Evolutionary conservation across 352 stramenopile species (phyloP), one percentile per base, ranked within the genome.

Genomic region (Ochromonadaceae sp.): DNA sequence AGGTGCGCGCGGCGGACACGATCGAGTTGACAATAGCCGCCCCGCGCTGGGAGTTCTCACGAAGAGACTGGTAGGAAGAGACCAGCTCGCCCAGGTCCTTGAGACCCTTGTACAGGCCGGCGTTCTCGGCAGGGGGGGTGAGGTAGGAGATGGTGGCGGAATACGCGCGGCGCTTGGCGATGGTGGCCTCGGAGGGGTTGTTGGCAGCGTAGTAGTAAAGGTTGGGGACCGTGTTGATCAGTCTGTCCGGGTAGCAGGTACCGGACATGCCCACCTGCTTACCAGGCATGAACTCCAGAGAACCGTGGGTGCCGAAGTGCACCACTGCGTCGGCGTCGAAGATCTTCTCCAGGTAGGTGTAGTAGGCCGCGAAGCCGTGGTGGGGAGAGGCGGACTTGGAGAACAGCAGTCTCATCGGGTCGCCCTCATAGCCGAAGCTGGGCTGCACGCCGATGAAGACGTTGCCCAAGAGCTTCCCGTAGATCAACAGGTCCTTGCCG

Each of bases 231-330:
- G 76, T 81, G 73, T 83, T 85, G 74, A 87, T 87, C 4, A 90
- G 69, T 63, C 82, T 72, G 69, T 90, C 82, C 32, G 82, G 82
- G 73, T 90, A 90, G 75, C 82, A 90, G 30, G 76, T 83, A 57
- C 81, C 82, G 53, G 76, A 84, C 82, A 90, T 90, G 71, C 82
- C 82, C 30, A 90, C 82, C 65, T 90, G 82, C 72, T 90, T 90
- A 73, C 82, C 82, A 68, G 82, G 82, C 80, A 88, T 88, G 73
- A 90, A 90, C 67, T 88, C 82, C 22, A 88, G 70, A 67, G 71
- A 82, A 65, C 80, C 82, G 69, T 90, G 82, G 10, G 82, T 90
- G 65, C 82, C 82, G 50, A 90, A 90, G 73, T 90, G 82, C 31
- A 90, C 72, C 14, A 90, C 82, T 10, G 81, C 82, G 71, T 90